phyloP scores from a whole-genome alignment of 495 filamentous ascomycete genomes.

The Talaromyces wortmannii region DNA sequence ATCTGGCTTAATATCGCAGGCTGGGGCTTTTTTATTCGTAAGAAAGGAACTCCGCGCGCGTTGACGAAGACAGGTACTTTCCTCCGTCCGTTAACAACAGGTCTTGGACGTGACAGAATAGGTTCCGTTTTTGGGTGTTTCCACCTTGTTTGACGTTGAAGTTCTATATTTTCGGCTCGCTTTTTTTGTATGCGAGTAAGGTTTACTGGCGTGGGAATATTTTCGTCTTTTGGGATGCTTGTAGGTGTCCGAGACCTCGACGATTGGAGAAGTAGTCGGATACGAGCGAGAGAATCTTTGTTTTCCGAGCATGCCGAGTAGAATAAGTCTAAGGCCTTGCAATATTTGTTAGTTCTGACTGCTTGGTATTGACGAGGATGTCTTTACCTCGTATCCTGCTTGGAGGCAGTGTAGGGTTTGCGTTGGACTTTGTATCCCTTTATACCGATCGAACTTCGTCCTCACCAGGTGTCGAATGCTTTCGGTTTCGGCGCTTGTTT shows the following conservation, averaged over 20 bases:
- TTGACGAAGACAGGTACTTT: conserved; percentile 53
- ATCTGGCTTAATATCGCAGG: conserved; percentile 48
- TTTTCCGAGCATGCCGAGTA: conserved; percentile 29
- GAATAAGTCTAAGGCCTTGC: conserved; percentile 32
- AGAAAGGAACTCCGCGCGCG: conserved; percentile 56
- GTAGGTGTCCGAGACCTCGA: not conserved
- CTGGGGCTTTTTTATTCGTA: conserved; percentile 67
- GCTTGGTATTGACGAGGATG: not conserved
- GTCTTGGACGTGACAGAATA: conserved; percentile 36
- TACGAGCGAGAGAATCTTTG: conserved; percentile 9
- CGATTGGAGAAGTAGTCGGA: conserved; percentile 15
- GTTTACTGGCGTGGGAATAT: not conserved
- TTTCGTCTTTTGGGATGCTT: not conserved
- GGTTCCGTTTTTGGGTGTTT: conserved; percentile 32
- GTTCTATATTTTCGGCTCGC: conserved; percentile 18
- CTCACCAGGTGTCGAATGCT: conserved; percentile 30
- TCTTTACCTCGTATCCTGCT: conserved; percentile 58
- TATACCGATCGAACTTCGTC: conserved; percentile 53
- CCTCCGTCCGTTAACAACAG: conserved; percentile 43
- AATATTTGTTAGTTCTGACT: conserved; percentile 9
- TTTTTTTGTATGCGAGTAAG: conserved; percentile 1
- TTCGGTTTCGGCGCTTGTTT: conserved; percentile 10
- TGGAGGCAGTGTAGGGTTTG: conserved; percentile 47
- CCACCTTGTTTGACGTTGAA: conserved; percentile 18
- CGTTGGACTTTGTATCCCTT: conserved; percentile 43